Conservation (phyloP, 139 green algal species). For the Micromonas pusilla region DNA sequence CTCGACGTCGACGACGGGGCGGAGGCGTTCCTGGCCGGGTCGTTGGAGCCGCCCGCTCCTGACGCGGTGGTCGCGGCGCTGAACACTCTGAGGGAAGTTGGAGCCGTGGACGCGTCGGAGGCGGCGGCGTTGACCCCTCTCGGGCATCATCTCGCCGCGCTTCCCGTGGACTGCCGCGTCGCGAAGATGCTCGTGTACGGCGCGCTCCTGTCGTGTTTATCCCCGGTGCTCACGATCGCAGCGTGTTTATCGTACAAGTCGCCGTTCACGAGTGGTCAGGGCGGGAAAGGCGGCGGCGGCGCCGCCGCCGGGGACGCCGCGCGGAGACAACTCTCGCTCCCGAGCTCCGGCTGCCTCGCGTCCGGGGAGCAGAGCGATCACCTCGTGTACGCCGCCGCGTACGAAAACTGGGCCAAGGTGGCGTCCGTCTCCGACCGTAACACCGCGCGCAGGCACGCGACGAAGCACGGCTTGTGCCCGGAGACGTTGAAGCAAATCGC, state of each 20-base stretch:
- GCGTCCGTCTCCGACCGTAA: background rate
- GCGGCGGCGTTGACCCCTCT: conserved; percentile 57
- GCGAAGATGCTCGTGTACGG: conserved; percentile 82
- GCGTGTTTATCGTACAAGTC: conserved; percentile 26
- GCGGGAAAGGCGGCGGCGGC: background rate
- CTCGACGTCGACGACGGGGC: conserved; percentile 30
- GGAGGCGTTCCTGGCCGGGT: conserved; percentile 29
- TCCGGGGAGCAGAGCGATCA: conserved; percentile 86
- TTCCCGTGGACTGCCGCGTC: conserved; percentile 64
- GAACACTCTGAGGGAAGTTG: conserved; percentile 5
- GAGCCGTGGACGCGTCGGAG: conserved; percentile 22
- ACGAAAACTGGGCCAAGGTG: conserved; percentile 33
- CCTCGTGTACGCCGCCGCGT: conserved; percentile 77
- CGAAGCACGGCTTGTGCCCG: conserved; percentile 24
- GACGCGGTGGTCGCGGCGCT: conserved; percentile 11
- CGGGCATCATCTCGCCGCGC: conserved; percentile 66
- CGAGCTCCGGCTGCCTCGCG: conserved; percentile 45
- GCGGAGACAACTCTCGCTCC: too few species aligned
- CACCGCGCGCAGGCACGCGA: background rate
- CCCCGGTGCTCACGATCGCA: conserved; percentile 70
- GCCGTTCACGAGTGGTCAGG: conserved; percentile 1
- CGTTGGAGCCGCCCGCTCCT: conserved; percentile 20
- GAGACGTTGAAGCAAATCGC: conserved; percentile 39
- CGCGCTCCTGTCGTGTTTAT: conserved; percentile 62
- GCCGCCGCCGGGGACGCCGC: background rate